Conservation (phyloP, 2,329 filamentous ascomycete genomes). For the Cladosporium cucumerinum region DNA sequence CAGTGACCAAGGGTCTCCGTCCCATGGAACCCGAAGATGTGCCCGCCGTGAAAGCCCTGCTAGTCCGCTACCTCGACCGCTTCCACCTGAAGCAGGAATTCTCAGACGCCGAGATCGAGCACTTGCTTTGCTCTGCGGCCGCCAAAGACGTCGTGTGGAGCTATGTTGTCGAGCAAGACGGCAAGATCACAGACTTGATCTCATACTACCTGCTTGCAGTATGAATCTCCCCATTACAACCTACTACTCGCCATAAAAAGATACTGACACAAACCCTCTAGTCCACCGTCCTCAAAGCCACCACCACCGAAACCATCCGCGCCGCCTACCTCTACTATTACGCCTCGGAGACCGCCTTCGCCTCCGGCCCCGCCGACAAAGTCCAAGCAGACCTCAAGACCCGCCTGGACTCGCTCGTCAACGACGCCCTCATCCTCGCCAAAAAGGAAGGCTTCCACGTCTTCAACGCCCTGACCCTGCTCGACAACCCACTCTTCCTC, state of each 20-base stretch:
- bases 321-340: slow-evolving; percentile 99
- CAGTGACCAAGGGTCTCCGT: slow-evolving; percentile 70
- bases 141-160: slow-evolving; percentile 84
- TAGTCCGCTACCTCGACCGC: slow-evolving; percentile 72
- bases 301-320: slow-evolving; percentile 70
- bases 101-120: slow-evolving; percentile 72
- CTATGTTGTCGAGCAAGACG: slow-evolving; percentile 76
- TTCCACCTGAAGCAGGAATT: slow-evolving; percentile 86
- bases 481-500: slow-evolving; percentile 92
- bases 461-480: slow-evolving; percentile 89
- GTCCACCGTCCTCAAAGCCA: slow-evolving; percentile 81
- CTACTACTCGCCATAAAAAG: background rate
- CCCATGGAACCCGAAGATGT: slow-evolving; percentile 77
- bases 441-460: slow-evolving; percentile 87
- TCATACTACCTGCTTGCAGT: slow-evolving; percentile 89
- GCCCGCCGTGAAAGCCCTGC: slow-evolving; percentile 67
- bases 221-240: too few relatives aligned
- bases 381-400: slow-evolving; percentile 59
- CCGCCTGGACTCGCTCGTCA: slow-evolving; percentile 76
- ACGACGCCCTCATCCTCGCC: slow-evolving; percentile 82
- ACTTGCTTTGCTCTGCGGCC: slow-evolving; percentile 79
- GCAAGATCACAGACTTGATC: slow-evolving; percentile 91
- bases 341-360: slow-evolving; percentile 74
- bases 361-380: slow-evolving; percentile 17
- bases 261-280: slow-evolving; percentile 7